Conservation (phyloP, 2,329 filamentous ascomycete genomes). For the Teratosphaeria destructans region DNA sequence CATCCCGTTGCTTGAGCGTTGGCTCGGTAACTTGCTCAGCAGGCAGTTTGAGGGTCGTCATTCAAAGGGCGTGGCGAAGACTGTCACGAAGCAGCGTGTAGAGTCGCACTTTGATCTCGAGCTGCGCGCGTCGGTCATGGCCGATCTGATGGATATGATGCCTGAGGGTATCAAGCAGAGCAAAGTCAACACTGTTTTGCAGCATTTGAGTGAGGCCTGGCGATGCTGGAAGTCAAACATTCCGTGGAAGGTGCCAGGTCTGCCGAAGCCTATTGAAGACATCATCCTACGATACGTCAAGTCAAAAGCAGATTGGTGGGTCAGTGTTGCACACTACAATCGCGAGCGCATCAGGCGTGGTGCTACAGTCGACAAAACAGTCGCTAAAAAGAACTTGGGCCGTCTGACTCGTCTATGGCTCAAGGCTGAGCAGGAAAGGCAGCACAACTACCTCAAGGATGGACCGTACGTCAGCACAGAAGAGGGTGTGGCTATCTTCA, state of each 20-base stretch:
- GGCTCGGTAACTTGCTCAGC: constrained; percentile 92
- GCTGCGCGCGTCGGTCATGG: constrained; percentile 95
- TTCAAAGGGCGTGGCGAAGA: constrained; percentile 98
- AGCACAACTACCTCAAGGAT: constrained; percentile 99
- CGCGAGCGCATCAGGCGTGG: constrained; percentile 92
- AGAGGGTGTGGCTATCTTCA: constrained; percentile 97
- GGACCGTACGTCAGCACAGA: constrained; percentile 97
- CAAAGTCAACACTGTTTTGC: constrained; percentile 95
- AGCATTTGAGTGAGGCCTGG: constrained; percentile 97
- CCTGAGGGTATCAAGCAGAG: constrained; percentile 98
- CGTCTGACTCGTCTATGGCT: constrained; percentile 91
- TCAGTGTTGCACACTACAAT: constrained; percentile 97
- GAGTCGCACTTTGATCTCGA: constrained; percentile 98
- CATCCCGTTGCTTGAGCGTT: constrained; percentile 89
- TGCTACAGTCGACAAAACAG: constrained; percentile 96
- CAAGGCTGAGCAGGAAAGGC: constrained; percentile 94
- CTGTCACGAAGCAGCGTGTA: constrained; percentile 96
- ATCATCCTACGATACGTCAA: constrained; percentile 98
- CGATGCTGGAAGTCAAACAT: constrained; percentile 99
- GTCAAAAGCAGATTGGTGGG: constrained; percentile 99
- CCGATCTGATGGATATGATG: constrained; percentile 99
- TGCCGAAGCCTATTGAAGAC: constrained; percentile 95
- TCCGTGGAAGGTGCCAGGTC: constrained; percentile 94
- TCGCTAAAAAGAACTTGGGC: constrained; percentile 97
- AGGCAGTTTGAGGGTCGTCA: constrained; percentile 97